Conservation (phyloP, 2,329 filamentous ascomycete genomes). For the Hymenoscyphus scutula region DNA sequence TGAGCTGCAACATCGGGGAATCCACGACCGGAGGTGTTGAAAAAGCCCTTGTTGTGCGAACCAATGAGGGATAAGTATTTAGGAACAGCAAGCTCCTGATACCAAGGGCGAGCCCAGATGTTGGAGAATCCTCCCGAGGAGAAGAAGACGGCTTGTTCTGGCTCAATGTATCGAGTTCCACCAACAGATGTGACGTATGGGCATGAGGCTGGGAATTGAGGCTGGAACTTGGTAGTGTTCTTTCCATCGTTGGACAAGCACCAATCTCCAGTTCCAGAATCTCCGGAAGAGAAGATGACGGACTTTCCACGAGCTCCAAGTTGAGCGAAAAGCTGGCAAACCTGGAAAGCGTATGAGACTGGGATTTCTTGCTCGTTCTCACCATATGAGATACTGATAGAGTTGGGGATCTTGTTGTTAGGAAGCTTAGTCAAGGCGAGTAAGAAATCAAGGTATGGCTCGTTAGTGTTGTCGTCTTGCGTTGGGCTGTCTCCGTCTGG, state of each 20-base stretch:
- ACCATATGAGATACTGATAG: conserved; percentile 57
- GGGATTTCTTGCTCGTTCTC: conserved; percentile 59
- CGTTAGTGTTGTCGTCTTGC: conserved; percentile 52
- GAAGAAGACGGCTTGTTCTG: conserved; percentile 43
- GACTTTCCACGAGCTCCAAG: conserved; percentile 54
- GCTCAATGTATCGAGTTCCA: conserved; percentile 25
- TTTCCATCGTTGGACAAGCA: conserved; percentile 59
- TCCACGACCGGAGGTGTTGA: conserved; percentile 34
- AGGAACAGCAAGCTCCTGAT: conserved; percentile 44
- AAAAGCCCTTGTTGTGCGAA: conserved; percentile 38
- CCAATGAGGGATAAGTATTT: conserved; percentile 40
- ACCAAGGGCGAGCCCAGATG: conserved; percentile 46
- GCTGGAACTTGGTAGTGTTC: conserved; percentile 52
- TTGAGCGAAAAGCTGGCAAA: conserved; percentile 54
- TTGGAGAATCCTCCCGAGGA: conserved; percentile 54
- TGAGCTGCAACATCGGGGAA: conserved; percentile 35
- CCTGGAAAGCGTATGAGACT: conserved; percentile 48
- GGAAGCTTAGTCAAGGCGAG: conserved; percentile 52
- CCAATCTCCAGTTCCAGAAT: conserved; percentile 35
- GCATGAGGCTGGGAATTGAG: conserved; percentile 54
- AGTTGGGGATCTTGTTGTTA: conserved; percentile 50
- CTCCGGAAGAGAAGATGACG: conserved; percentile 51
- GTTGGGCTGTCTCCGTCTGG: conserved; percentile 44
- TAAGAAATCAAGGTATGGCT: conserved; percentile 61
- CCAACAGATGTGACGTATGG: conserved; percentile 35